Conservation (phyloP, 805 yeast species). For the Dipodascus geniculatus region DNA sequence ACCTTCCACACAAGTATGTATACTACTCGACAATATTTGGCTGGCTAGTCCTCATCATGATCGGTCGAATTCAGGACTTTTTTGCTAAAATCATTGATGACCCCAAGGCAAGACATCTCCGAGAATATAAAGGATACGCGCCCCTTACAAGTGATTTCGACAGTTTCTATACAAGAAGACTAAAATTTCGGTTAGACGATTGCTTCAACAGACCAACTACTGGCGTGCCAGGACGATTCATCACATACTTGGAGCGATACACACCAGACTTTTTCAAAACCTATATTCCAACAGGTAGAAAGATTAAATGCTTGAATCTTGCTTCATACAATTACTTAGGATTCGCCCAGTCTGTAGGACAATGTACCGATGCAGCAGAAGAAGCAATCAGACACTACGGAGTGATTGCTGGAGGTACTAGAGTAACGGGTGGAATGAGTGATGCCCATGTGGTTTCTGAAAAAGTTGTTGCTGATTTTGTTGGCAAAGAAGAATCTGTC, state of each 20-base stretch:
- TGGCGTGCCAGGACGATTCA: slow-evolving; percentile 93
- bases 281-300: slow-evolving; percentile 65
- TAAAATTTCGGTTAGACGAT: slow-evolving; percentile 84
- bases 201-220: slow-evolving; percentile 94
- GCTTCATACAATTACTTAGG: slow-evolving; percentile 92
- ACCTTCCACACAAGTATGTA: slow-evolving; percentile 78
- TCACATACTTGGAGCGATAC: slow-evolving; percentile 68
- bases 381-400: slow-evolving; percentile 55
- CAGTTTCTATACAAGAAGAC: slow-evolving; percentile 82
- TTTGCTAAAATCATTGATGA: slow-evolving; percentile 67
- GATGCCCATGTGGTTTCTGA: slow-evolving; percentile 70
- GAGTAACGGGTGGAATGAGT: slow-evolving; percentile 62
- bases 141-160: slow-evolving; percentile 95
- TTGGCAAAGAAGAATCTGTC: slow-evolving; percentile 83
- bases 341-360: slow-evolving; percentile 90
- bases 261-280: slow-evolving; percentile 53
- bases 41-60: slow-evolving; percentile 70
- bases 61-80: slow-evolving; percentile 87
- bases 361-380: slow-evolving; percentile 72
- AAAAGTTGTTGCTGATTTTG: slow-evolving; percentile 63
- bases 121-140: slow-evolving; percentile 81
- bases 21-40: slow-evolving; percentile 73
- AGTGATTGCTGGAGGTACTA: slow-evolving; percentile 66
- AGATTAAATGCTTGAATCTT: slow-evolving; percentile 69
- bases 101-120: slow-evolving; percentile 44